Conservation (phyloP, 345 rosid species). For the Sisymbrium altissimum region DNA sequence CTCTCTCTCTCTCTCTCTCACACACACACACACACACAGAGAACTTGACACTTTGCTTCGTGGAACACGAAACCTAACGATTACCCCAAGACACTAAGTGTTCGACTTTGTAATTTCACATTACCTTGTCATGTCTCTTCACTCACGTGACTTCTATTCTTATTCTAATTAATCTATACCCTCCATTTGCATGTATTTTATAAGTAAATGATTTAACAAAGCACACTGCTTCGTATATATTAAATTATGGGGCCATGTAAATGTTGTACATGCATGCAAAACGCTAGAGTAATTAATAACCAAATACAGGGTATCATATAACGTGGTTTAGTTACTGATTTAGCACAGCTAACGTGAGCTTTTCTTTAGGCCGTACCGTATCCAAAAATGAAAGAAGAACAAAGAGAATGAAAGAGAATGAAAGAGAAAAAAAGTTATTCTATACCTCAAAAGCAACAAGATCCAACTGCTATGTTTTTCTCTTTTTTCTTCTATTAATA, state of each 20-base stretch:
- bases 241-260: slow-evolving; percentile 33
- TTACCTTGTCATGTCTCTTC: slow-evolving; percentile 20
- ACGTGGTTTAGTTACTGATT: background rate
- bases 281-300: slow-evolving; percentile 4
- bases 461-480: slow-evolving; percentile 45
- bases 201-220: background rate
- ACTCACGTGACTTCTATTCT: slow-evolving; percentile 30
- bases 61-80: slow-evolving; percentile 40
- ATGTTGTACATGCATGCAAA: slow-evolving; percentile 38
- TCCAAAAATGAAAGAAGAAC: background rate
- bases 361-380: slow-evolving; percentile 15
- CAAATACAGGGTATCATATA: background rate
- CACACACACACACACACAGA: background rate
- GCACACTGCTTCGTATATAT: background rate
- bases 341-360: slow-evolving; percentile 16
- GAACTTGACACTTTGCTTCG: slow-evolving; percentile 38
- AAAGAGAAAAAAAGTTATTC: background rate
- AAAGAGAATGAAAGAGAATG: background rate
- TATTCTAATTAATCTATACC: background rate
- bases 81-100: slow-evolving; percentile 46
- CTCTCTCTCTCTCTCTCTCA: background rate
- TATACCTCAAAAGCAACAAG: slow-evolving; percentile 57
- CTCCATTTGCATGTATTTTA: background rate
- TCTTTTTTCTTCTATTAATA: slow-evolving; percentile 8
- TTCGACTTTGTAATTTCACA: slow-evolving; percentile 32